Evolutionary conservation across 1,284 basidiomycete species (phyloP), one percentile per base, ranked within the genome.

Genomic region (Ustilago vetiveriae): DNA sequence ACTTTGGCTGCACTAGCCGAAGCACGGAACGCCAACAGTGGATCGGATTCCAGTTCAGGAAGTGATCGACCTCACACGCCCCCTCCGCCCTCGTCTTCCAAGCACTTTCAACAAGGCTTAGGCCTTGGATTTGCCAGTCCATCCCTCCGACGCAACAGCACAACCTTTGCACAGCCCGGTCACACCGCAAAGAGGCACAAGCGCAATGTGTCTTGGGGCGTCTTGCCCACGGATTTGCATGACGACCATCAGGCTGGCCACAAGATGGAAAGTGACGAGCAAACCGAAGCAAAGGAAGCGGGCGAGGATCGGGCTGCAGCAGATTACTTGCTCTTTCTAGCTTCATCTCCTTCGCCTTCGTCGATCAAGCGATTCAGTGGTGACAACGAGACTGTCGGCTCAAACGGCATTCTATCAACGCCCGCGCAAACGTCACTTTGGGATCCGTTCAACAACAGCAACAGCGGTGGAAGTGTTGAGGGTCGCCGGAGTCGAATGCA

Each of bases 301-400:
- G 58, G 49, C 16, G 54, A 51, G 5, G 66, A 65, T n/a, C 32
- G 57, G 5, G 47, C 56, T 1, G 68, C 68, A 13, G 68, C 68
- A 6, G 57, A 71, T 23, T 71, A 62, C 40, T 47, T 71, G 8
- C 37, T 71, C 17, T 66, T 57, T 33, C 44, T 71, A 2, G 68
- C 68, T 0, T 53, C 48, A 4, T 50, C 45, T 2, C 68, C 68
- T 1, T 71, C 68, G 30, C 68, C 62, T 3, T 57, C 57, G 8
- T 57, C 57, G 27, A 55, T 53, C 42, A 65, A 53, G 26, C 35
- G 62, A 3, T 60, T 57, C 29, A 50, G 41, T 22, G 36, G 33
- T 2, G 54, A 62, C 30, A n/a, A 19, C 3, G 44, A 63, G 19
- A 11, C 41, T 1, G 51, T 49, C 6, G 32, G 27, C 0, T 36